phyloP scores from a whole-genome alignment of 805 yeast species.

The Candida ovalis region DNA sequence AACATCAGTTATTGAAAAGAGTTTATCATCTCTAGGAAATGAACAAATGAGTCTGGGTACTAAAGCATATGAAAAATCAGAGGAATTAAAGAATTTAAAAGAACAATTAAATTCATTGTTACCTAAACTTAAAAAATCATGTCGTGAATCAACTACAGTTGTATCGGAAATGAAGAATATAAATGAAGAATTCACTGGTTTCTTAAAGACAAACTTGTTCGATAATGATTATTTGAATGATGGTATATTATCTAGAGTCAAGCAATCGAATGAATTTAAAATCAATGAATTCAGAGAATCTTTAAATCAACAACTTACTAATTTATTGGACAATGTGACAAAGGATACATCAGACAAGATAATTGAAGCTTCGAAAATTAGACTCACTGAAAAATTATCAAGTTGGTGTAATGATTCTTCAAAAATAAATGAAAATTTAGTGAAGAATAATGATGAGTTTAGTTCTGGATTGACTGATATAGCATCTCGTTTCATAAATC shows the following conservation, averaged over 20 bases:
- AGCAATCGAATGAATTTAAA: constrained; percentile 4
- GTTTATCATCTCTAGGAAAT: constrained; percentile 3
- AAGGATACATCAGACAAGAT: constrained; percentile 8
- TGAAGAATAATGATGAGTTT: not conserved
- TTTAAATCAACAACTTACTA: constrained; percentile 5
- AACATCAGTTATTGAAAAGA: not conserved
- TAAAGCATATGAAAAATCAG: constrained; percentile 7
- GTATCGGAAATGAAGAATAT: constrained; percentile 1
- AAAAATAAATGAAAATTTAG: constrained; percentile 1
- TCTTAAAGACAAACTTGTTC: constrained; percentile 6
- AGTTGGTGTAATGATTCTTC: constrained; percentile 7
- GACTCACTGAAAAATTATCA: constrained; percentile 3
- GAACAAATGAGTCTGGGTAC: constrained; percentile 7
- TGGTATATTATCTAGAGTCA: constrained; percentile 1
- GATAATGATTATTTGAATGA: constrained; percentile 1
- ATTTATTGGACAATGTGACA: constrained; percentile 7
- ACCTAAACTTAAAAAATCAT: not conserved
- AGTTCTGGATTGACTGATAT: constrained; percentile 1
- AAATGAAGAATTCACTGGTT: constrained; percentile 8
- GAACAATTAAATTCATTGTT: constrained; percentile 6
- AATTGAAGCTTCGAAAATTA: constrained; percentile 7
- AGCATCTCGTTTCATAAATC: constrained; percentile 5
- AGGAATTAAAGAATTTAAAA: constrained; percentile 9
- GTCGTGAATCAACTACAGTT: not conserved
- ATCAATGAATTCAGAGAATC: constrained; percentile 6